Evolutionary conservation across 1,284 basidiomycete species (phyloP).

Genomic region (Agroathelia rolfsii): DNA sequence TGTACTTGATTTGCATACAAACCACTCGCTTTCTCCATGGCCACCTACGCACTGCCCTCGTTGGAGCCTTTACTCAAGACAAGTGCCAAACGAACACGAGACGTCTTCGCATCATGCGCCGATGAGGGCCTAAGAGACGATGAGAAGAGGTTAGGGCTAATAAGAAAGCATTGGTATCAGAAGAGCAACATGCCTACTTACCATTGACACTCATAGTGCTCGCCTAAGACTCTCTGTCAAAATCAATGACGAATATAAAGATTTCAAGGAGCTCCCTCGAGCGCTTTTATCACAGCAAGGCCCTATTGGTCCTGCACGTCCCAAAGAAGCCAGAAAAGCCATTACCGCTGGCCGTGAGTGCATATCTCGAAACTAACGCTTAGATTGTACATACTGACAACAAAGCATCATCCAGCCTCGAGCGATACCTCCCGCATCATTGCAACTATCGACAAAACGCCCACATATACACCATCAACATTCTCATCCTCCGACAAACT

Average conservation of each 20-base stretch:
- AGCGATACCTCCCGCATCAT: slow-evolving; percentile 52
- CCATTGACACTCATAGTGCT: slow-evolving; percentile 43
- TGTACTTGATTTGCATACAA: no score
- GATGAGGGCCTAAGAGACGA: slow-evolving; percentile 56
- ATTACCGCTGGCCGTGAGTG: slow-evolving; percentile 64
- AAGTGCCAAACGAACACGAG: slow-evolving; percentile 59
- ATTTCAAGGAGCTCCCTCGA: slow-evolving; percentile 79
- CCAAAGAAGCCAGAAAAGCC: slow-evolving; percentile 51
- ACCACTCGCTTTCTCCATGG: no score
- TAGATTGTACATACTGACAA: background rate
- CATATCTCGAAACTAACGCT: background rate
- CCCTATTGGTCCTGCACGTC: slow-evolving; percentile 67
- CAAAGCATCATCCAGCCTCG: slow-evolving; percentile 23
- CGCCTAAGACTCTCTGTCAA: slow-evolving; percentile 63
- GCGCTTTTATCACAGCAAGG: slow-evolving; percentile 77
- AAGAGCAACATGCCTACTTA: slow-evolving; percentile 3
- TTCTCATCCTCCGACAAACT: slow-evolving; percentile 58
- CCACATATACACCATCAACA: slow-evolving; percentile 51
- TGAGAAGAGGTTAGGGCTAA: slow-evolving; percentile 46
- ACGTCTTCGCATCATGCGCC: slow-evolving; percentile 55
- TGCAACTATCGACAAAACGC: slow-evolving; percentile 60
- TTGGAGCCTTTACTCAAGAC: slow-evolving; percentile 54
- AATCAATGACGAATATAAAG: slow-evolving; percentile 79
- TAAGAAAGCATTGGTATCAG: background rate
- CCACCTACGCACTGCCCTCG: slow-evolving; percentile 47